phyloP scores from a whole-genome alignment of 495 filamentous ascomycete genomes.

The Tuber indicum region DNA sequence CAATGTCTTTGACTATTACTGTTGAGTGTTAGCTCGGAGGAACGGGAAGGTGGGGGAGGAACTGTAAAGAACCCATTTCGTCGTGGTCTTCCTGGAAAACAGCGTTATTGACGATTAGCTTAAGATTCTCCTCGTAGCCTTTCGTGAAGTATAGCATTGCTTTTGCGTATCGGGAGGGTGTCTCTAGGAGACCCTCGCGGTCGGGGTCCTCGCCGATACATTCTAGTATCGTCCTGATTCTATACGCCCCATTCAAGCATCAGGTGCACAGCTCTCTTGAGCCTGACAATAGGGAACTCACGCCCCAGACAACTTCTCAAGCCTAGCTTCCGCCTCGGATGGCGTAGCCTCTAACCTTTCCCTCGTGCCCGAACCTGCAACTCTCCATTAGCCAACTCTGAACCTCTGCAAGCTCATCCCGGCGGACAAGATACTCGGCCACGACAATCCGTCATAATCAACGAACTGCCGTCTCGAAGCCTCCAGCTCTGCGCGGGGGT shows the following conservation, averaged over 20 bases:
- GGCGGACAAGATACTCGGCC: conserved; percentile 52
- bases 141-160: conserved; percentile 97
- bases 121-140: conserved; percentile 90
- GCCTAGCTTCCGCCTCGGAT: conserved; percentile 60
- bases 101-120: conserved; percentile 83
- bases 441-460: conserved; percentile 68
- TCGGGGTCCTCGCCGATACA: conserved; percentile 92
- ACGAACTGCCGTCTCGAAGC: conserved; percentile 51
- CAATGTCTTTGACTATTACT: conserved; percentile 95
- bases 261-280: not conserved
- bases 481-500: conserved; percentile 10
- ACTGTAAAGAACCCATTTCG: conserved; percentile 47
- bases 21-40: not conserved
- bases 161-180: conserved; percentile 84
- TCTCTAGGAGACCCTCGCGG: conserved; percentile 76
- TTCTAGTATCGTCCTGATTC: conserved; percentile 75
- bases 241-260: conserved; percentile 1
- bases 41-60: not conserved
- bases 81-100: conserved; percentile 95
- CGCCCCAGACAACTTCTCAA: conserved; percentile 74
- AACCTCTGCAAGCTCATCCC: not conserved
- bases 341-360: conserved; percentile 73
- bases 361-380: conserved; percentile 66
- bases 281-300: conserved; percentile 10
- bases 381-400: conserved; percentile 3